phyloP scores from a whole-genome alignment of 2,329 filamentous ascomycete species.

The Curvularia spicifera region DNA sequence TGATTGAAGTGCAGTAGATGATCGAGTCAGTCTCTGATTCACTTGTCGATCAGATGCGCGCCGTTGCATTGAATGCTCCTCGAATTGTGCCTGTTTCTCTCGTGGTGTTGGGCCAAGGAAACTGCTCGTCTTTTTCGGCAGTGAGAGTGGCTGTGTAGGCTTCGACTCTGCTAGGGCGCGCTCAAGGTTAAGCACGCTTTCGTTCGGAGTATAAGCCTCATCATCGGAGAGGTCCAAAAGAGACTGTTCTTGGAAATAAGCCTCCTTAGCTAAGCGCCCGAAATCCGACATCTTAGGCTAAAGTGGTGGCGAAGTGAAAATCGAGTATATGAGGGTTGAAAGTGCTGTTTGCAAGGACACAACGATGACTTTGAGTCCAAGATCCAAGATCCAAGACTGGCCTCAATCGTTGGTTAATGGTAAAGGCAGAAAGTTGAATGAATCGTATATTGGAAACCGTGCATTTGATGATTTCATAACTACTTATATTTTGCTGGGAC shows the following conservation, averaged over 20 bases:
- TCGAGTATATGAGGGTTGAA: neutral
- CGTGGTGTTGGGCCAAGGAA: constrained; percentile 43
- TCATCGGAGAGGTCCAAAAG: constrained; percentile 41
- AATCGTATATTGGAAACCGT: neutral
- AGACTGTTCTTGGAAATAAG: constrained; percentile 40
- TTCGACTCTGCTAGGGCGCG: constrained; percentile 32
- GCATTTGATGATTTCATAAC: constrained; percentile 5
- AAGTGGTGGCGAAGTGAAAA: neutral
- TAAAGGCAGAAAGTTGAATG: neutral
- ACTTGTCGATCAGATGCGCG: constrained; percentile 20
- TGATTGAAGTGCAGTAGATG: constrained; percentile 29
- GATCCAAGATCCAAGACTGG: neutral
- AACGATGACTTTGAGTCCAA: neutral
- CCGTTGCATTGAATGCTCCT: constrained; percentile 27
- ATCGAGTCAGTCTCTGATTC: constrained; percentile 16
- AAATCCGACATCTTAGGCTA: constrained; percentile 29
- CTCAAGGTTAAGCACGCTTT: constrained; percentile 22
- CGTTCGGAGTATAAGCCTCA: constrained; percentile 28
- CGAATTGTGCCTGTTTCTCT: constrained; percentile 36
- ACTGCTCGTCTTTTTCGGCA: constrained; percentile 29
- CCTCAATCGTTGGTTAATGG: constrained; percentile 1
- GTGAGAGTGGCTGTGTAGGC: constrained; percentile 26
- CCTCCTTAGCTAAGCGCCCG: constrained; percentile 34
- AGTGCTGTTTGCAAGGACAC: neutral
- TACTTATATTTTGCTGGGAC: constrained; percentile 7